Evolutionary conservation across 805 yeast species (phyloP), one percentile per base, ranked within the genome.

Genomic region (Blastobotrys attinorum): DNA sequence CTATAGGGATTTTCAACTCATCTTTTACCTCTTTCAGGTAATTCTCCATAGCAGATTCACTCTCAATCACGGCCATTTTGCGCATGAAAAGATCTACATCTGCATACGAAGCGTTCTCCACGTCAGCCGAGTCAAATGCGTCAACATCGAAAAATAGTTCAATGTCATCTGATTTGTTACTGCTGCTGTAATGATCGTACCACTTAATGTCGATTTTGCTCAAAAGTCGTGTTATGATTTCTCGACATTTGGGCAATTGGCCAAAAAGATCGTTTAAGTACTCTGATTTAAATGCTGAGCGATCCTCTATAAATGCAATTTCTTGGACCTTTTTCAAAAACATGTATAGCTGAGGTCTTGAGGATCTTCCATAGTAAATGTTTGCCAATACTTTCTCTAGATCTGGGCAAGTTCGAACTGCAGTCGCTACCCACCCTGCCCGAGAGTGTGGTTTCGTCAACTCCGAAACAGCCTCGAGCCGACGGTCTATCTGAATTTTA

Each of bases 341-440:
- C 27, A 63, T 55, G 49, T 73, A 81, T 2, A 81, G 62, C 47
- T 85, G 89, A 41, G 71, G 75, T 29, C 86, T 69, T 5, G 75
- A 69, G 11, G 78, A 72, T 17, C 73, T 67, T 1, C 75, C 74
- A 53, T 82, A 82, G 45, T 80, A 77, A 3, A 83, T 65, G 45
- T 79, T 72, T 47, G 75, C 72, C 33, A 82, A 59, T 3, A 71
- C 72, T 42, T 75, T 67, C 46, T 80, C 79, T 7, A 85, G 58
- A 57, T 86, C 92, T 27, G 0, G 80, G 75, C 31, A 37, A 22
- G 4, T 22, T n/a, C 36, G 17, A 22, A 32, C 15, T 4, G 15
- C 22, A 5, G 40, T 67, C 49, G 7, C 56, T 47, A 23, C 55
- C 47, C 47, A 73, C 42, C 15, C 22, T 22, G 29, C n/a, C 11